Evolutionary conservation across 2,329 filamentous ascomycete genomes (phyloP).

Genomic region (Ceratocystis harringtonii): DNA sequence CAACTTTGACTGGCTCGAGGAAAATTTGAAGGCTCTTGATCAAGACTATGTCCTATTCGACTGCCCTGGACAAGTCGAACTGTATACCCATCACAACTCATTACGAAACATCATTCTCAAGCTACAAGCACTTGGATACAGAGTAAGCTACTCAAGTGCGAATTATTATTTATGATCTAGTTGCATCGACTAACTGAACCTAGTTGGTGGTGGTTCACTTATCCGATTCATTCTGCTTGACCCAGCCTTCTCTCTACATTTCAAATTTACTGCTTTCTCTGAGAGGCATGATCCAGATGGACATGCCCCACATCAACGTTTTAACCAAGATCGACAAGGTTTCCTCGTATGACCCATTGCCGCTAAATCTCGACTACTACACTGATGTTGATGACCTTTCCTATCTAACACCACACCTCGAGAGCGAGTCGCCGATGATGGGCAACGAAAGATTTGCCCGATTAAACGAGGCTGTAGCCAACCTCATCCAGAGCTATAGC

Average conservation of each 20-base stretch:
- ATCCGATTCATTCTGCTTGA: slow-evolving; percentile 85
- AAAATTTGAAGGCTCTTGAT: slow-evolving; percentile 61
- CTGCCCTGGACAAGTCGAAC: slow-evolving; percentile 90
- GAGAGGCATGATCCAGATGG: slow-evolving; percentile 95
- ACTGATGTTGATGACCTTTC: slow-evolving; percentile 90
- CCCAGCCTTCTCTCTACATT: slow-evolving; percentile 84
- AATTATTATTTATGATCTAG: slow-evolving; percentile 21
- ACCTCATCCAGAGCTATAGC: slow-evolving; percentile 76
- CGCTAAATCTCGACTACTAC: slow-evolving; percentile 94
- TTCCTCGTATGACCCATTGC: slow-evolving; percentile 64
- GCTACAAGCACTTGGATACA: slow-evolving; percentile 79
- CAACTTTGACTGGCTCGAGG: slow-evolving; percentile 83
- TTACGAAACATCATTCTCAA: slow-evolving; percentile 82
- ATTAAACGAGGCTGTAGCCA: slow-evolving; percentile 73
- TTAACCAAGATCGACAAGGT: slow-evolving; percentile 97
- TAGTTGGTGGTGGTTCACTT: slow-evolving; percentile 89
- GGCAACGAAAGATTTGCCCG: slow-evolving; percentile 63
- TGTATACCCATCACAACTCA: slow-evolving; percentile 90
- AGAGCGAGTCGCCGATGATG: slow-evolving; percentile 58
- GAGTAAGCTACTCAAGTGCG: slow-evolving; percentile 43
- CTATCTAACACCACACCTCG: slow-evolving; percentile 67
- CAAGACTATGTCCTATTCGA: slow-evolving; percentile 93
- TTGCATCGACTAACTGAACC: not conserved
- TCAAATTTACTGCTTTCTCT: slow-evolving; percentile 86
- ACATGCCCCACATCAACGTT: slow-evolving; percentile 89